Evolutionary conservation across 352 stramenopile genomes (phyloP).

Genomic region (Phytophthora megakarya): DNA sequence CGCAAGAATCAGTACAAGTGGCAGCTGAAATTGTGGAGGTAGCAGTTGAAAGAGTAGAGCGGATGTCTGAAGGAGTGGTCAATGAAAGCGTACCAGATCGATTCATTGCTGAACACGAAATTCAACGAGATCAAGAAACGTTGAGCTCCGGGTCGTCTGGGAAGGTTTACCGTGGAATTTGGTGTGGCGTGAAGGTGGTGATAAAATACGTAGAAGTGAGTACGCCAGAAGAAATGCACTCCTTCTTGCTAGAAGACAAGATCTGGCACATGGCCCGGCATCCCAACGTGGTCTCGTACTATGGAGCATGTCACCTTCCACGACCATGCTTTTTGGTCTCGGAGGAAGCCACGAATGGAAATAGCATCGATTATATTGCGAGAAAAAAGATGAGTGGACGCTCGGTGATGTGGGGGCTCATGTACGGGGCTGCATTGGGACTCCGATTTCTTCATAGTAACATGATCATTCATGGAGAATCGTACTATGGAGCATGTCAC

Average conservation of each 20-base stretch:
- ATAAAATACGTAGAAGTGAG: constrained; percentile 12
- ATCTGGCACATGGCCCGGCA: constrained; percentile 18
- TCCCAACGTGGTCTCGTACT: constrained; percentile 19
- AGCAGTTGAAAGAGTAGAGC: neutral
- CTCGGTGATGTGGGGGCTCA: constrained; percentile 16
- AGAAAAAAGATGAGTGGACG: neutral
- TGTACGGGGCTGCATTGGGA: constrained; percentile 22
- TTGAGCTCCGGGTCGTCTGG: constrained; percentile 13
- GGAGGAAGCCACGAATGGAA: constrained; percentile 12
- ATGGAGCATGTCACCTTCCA: constrained; percentile 23
- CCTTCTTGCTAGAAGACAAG: constrained; percentile 13
- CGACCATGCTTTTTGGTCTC: constrained; percentile 26
- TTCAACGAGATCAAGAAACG: constrained; percentile 2
- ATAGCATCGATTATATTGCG: neutral
- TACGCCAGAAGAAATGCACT: neutral
- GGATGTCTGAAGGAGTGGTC: neutral
- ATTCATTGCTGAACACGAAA: constrained; percentile 20
- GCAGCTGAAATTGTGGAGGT: too few species aligned
- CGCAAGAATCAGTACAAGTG: too few species aligned
- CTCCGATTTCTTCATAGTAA: constrained; percentile 21
- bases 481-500: constrained; percentile 27
- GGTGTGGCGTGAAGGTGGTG: constrained; percentile 1
- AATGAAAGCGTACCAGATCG: constrained; percentile 8
- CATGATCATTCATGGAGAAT: constrained; percentile 23
- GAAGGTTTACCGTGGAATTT: constrained; percentile 8